Evolutionary conservation across 352 stramenopile species (phyloP), one percentile per base, ranked within the genome.

Genomic region (Globisporangium barbulae): DNA sequence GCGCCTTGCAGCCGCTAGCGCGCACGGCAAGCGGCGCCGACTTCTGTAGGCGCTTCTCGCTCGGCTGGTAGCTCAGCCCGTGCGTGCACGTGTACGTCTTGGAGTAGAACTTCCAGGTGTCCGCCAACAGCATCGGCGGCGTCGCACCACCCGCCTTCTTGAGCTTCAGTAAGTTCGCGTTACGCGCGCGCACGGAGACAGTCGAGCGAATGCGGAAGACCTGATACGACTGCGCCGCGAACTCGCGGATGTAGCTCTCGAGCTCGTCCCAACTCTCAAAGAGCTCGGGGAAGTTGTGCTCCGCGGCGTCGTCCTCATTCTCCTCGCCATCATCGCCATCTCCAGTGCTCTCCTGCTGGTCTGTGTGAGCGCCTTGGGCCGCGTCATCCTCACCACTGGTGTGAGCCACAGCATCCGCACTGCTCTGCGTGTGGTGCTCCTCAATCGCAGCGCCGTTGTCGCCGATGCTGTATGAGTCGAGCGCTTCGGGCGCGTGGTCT

Each of bases 31-130:
- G 30, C 9, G 31, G 52, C 19, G 35, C 52, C 8, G 21, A 31
- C 21, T 53, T 53, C 30, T 42, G 52, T 5, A 57, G 52, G 10
- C 52, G 30, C 21, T 57, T 57, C 19, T 42, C 52, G 31, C 52
- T 39, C 19, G 31, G 31, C 17, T 42, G 52, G 30, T 39, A 42
- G 30, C 28, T 45, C 52, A 57, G 17, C 8, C 52, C 52, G 31
- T 57, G 52, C 31, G 52, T 57, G 52, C 52, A 57, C 19, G 30
- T 42, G 52, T 57, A 57, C 19, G 35, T 57, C 19, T 42, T 39
- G 21, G 30, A 44, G 30, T 57, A 57, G 52, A 57, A 57, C 31
- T 57, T 21, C 52, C 52, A 57, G 25, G 30, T 9, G 30, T 57
- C 52, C 5, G 52, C 25, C 7, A 57, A 31, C 31, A 44, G 9